These are phyloP conservation scores for Ophiostoma montium DNA, from an alignment of 2,329 filamentous ascomycete species.

Conservation along the genomic window DNA sequence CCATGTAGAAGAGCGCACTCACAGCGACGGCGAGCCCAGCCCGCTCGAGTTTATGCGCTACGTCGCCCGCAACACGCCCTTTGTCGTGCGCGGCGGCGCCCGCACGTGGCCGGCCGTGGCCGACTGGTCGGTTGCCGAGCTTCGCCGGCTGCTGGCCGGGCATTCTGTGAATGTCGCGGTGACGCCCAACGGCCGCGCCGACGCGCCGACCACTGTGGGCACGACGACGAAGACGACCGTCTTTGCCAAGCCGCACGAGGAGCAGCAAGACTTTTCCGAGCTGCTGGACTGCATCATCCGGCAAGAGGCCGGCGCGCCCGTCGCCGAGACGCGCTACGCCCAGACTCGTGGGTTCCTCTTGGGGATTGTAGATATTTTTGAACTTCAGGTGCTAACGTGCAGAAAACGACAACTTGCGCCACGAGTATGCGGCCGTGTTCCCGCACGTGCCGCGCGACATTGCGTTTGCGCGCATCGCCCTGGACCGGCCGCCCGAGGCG, in stretches of 20 bases:
- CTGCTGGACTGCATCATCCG: conserved; percentile 53
- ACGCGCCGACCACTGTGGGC: conserved; percentile 33
- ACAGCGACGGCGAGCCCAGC: conserved; percentile 36
- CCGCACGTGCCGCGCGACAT: conserved; percentile 48
- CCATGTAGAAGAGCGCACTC: conserved; percentile 43
- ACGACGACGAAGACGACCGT: conserved; percentile 21
- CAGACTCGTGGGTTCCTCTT: conserved; percentile 46
- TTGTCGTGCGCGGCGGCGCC: conserved; percentile 53
- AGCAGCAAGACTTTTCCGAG: conserved; percentile 43
- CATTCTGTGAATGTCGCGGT: conserved; percentile 59
- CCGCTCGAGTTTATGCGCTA: conserved; percentile 69
- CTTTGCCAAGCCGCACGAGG: conserved; percentile 62
- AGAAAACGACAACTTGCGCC: conserved; percentile 65
- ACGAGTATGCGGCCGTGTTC: conserved; percentile 54
- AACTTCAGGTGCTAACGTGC: no score
- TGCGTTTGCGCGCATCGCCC: conserved; percentile 58
- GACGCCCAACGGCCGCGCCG: conserved; percentile 54
- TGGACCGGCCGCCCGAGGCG: conserved; percentile 53
- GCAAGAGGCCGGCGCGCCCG: conserved; percentile 26
- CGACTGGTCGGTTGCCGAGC: conserved; percentile 48
- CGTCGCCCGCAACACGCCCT: conserved; percentile 60
- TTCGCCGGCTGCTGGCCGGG: conserved; percentile 39
- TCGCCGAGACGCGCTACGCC: conserved; percentile 49
- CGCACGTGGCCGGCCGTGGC: conserved; percentile 46
- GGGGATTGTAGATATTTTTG: no score